Conservation (phyloP, 192 early-diverging fungal genomes). For the Pilobolus umbonatus region DNA sequence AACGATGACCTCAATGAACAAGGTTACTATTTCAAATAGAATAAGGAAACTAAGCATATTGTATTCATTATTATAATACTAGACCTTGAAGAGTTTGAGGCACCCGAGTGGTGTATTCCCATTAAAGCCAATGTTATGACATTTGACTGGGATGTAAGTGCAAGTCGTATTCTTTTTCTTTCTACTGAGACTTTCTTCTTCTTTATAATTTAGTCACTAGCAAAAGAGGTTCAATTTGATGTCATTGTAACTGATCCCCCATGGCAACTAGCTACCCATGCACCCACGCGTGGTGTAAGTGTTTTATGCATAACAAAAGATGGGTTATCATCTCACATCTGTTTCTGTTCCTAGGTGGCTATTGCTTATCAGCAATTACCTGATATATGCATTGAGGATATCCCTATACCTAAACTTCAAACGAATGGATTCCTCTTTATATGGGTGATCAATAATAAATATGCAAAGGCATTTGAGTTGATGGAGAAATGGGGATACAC, state of each 20-base stretch:
- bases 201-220: constrained; percentile 49
- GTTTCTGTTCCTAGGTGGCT: no score
- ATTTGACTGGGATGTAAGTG: constrained; percentile 86
- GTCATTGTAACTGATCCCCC: constrained; percentile 94
- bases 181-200: no score
- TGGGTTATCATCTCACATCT: no score
- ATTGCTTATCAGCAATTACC: constrained; percentile 95
- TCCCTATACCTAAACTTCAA: constrained; percentile 84
- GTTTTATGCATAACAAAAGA: constrained; percentile 5
- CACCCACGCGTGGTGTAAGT: constrained; percentile 85
- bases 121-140: constrained; percentile 94
- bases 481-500: constrained; percentile 90
- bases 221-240: constrained; percentile 83
- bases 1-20: constrained; percentile 22
- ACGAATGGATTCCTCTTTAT: constrained; percentile 92
- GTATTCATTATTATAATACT: constrained; percentile 3
- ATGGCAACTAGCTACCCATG: constrained; percentile 94
- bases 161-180: neutral
- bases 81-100: constrained; percentile 77
- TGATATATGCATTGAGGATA: constrained; percentile 86
- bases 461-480: constrained; percentile 88
- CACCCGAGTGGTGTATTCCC: constrained; percentile 90
- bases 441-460: constrained; percentile 99
- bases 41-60: neutral
- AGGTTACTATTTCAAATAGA: neutral